Conservation (phyloP, 176 grass and related monocot species). For the Aegilops umbellulata region DNA sequence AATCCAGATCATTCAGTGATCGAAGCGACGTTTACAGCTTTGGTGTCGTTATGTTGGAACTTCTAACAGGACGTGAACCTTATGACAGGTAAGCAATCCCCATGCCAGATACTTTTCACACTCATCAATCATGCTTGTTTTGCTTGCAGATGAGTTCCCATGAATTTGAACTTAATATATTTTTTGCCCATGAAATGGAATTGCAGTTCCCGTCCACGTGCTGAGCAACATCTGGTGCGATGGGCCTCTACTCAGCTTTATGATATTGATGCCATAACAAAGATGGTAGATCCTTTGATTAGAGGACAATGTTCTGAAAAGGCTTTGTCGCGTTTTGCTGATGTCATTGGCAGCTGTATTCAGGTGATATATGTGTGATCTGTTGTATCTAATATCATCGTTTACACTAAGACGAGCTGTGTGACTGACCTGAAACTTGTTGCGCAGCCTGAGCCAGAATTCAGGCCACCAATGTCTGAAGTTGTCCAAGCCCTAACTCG, state of each 20-base stretch:
- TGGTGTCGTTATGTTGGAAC: conserved; percentile 94
- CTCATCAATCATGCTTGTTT: conserved; percentile 2
- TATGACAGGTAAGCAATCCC: conserved; percentile 61
- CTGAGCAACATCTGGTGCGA: conserved; percentile 89
- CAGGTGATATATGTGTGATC: conserved; percentile 49
- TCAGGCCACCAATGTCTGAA: conserved; percentile 88
- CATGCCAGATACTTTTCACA: neutral
- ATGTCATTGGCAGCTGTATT: conserved; percentile 86
- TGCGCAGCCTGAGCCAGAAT: conserved; percentile 68
- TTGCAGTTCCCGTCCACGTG: conserved; percentile 70
- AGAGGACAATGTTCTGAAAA: conserved; percentile 78
- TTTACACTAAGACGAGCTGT: neutral
- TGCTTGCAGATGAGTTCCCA: conserved; percentile 14
- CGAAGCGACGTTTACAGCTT: conserved; percentile 95
- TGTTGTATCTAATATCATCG: neutral
- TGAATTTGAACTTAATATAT: neutral
- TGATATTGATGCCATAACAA: conserved; percentile 75
- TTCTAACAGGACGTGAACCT: conserved; percentile 92
- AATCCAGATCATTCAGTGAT: conserved; percentile 72
- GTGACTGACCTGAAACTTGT: conserved; percentile 1
- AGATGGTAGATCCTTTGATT: conserved; percentile 89
- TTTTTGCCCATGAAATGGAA: conserved; percentile 13
- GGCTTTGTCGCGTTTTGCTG: conserved; percentile 73
- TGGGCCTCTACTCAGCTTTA: conserved; percentile 88
- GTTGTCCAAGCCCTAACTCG: conserved; percentile 79